These are phyloP conservation scores for Geranium incanum DNA, from an alignment of 441 rosid genomes.

Conservation along the genomic window DNA sequence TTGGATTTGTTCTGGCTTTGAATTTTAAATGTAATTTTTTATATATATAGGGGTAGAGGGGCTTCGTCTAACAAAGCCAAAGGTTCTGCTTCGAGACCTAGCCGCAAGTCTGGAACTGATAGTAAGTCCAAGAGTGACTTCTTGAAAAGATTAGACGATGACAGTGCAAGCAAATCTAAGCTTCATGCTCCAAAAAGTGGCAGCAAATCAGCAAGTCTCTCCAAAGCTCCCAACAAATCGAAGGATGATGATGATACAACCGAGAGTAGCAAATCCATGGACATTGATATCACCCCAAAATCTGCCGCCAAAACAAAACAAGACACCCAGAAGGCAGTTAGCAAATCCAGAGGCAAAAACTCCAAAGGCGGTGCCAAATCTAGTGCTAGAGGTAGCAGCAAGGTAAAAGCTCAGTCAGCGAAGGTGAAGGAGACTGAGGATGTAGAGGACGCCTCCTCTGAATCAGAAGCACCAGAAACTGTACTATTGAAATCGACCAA, in stretches of 20 bases:
- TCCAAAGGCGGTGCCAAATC: not conserved
- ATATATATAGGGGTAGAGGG: constrained; percentile 50
- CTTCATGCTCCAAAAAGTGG: constrained; percentile 33
- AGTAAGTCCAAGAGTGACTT: constrained; percentile 26
- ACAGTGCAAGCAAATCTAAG: constrained; percentile 33
- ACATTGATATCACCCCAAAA: not conserved
- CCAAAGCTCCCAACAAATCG: not conserved
- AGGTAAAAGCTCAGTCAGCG: not conserved
- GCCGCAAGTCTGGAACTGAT: constrained; percentile 36
- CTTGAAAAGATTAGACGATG: constrained; percentile 29
- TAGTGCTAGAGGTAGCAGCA: not conserved
- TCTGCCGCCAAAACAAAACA: not conserved
- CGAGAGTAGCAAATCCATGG: not conserved
- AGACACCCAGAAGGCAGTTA: not conserved
- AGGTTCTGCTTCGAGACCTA: constrained; percentile 38
- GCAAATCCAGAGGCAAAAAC: not conserved
- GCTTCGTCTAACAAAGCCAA: constrained; percentile 63
- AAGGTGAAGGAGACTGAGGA: not conserved
- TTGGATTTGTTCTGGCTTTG: not conserved
- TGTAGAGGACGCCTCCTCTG: not conserved
- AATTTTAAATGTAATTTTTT: constrained; percentile 9
- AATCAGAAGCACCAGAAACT: not conserved
- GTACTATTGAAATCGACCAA: not conserved
- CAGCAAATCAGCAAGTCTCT: constrained; percentile 26
- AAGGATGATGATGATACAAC: not conserved